These are phyloP conservation scores for Biscutella laevigata DNA, from an alignment of 441 rosid species.

Conservation along the genomic window DNA sequence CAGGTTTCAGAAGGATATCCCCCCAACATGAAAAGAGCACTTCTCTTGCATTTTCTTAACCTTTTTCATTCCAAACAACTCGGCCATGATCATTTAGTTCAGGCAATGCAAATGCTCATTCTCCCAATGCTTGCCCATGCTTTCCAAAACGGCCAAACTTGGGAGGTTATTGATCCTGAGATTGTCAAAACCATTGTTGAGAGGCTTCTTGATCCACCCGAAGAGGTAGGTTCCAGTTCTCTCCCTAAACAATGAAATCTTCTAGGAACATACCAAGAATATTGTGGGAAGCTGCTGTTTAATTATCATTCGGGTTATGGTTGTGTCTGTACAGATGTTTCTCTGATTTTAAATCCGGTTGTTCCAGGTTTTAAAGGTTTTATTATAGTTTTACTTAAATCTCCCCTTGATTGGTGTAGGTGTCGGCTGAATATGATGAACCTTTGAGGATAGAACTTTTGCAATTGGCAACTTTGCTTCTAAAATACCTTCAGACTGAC, in stretches of 20 bases:
- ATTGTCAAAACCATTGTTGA: conserved; percentile 94
- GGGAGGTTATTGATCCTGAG: conserved; percentile 92
- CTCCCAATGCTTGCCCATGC: conserved; percentile 99
- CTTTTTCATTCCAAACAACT: conserved; percentile 95
- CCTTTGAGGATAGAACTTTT: conserved; percentile 97
- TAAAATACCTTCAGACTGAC: conserved; percentile 90
- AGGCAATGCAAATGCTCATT: conserved; percentile 98
- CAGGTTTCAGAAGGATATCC: conserved; percentile 98
- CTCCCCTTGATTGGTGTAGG: conserved; percentile 38
- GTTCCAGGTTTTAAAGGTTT: background rate
- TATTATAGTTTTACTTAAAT: conserved; percentile 11
- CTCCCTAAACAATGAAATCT: background rate
- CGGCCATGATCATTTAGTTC: conserved; percentile 93
- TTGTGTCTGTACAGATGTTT: background rate
- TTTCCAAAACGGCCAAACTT: conserved; percentile 78
- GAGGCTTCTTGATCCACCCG: conserved; percentile 99
- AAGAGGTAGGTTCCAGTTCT: conserved; percentile 66
- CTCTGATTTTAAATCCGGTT: background rate
- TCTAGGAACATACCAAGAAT: background rate
- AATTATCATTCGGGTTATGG: conserved; percentile 3
- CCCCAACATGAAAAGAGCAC: conserved; percentile 75
- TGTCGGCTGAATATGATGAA: conserved; percentile 97
- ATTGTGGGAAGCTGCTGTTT: background rate
- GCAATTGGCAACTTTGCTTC: conserved; percentile 96
- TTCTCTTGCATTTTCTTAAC: conserved; percentile 81